Evolutionary conservation across 192 early-diverging fungal species (phyloP).

Genomic region (Umbelopsis vinacea): DNA sequence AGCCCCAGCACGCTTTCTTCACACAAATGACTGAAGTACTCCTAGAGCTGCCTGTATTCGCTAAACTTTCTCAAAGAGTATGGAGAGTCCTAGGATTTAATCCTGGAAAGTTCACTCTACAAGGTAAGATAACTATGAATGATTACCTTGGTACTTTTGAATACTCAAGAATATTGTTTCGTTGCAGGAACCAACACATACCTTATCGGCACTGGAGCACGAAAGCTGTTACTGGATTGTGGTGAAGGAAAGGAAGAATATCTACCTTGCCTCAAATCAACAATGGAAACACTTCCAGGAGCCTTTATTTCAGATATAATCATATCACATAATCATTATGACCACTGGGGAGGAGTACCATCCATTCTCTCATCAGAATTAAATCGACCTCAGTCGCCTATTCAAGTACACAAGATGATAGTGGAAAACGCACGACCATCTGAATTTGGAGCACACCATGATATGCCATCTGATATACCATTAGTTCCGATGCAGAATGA

Average conservation of each 20-base stretch:
- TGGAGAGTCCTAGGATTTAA: constrained; percentile 78
- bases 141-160: background rate
- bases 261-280: constrained; percentile 53
- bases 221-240: constrained; percentile 76
- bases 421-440: constrained; percentile 11
- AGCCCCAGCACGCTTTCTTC: constrained; percentile 16
- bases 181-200: constrained; percentile 82
- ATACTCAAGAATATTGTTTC: background rate
- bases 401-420: constrained; percentile 31
- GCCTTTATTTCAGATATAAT: constrained; percentile 68
- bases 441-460: constrained; percentile 28
- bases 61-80: constrained; percentile 60
- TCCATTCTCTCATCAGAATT: constrained; percentile 37
- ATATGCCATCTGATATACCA: constrained; percentile 33
- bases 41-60: constrained; percentile 55
- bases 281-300: constrained; percentile 51
- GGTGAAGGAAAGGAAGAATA: constrained; percentile 81
- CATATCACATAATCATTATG: constrained; percentile 80
- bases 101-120: constrained; percentile 78
- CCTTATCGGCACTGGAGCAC: constrained; percentile 74
- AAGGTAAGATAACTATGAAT: constrained; percentile 49
- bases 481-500: constrained; percentile 48
- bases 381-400: constrained; percentile 23
- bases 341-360: constrained; percentile 77
- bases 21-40: constrained; percentile 51